phyloP scores from a whole-genome alignment of 768 basidiomycete genomes.

The Pisolithus tinctorius region DNA sequence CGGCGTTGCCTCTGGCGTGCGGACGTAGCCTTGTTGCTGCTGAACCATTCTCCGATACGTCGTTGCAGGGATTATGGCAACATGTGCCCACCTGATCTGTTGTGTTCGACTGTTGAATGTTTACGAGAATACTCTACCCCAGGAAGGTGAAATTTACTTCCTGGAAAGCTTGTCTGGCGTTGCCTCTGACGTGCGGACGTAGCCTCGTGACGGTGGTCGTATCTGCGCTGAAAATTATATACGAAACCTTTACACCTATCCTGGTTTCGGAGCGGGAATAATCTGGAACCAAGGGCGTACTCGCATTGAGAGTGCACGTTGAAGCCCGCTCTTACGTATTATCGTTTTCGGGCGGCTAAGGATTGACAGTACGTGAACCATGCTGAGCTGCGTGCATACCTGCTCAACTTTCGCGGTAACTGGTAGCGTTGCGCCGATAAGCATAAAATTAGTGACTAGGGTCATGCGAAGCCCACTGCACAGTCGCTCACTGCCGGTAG shows the following conservation, averaged over 20 bases:
- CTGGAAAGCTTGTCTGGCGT: no score
- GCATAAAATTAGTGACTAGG: slow-evolving; percentile 15
- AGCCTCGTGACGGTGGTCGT: slow-evolving; percentile 4
- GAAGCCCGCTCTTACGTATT: slow-evolving; percentile 36
- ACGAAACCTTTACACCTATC: slow-evolving; percentile 10
- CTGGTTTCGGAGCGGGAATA: slow-evolving; percentile 8
- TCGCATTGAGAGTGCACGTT: slow-evolving; percentile 17
- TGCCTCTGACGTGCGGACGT: no score
- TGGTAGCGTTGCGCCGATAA: slow-evolving; percentile 10
- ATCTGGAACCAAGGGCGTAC: neutral
- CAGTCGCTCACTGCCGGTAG: neutral
- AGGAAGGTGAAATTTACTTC: no score
- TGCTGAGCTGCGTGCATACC: neutral
- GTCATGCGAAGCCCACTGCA: slow-evolving; percentile 3
- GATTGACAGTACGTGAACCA: slow-evolving; percentile 8
- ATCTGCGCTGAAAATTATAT: slow-evolving; percentile 11
- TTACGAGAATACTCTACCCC: no score
- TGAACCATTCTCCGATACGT: no score
- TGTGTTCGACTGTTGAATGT: no score
- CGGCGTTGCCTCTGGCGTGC: neutral
- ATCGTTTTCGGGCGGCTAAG: slow-evolving; percentile 38
- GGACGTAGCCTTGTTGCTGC: slow-evolving; percentile 6
- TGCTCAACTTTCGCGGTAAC: slow-evolving; percentile 5
- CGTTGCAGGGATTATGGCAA: no score
- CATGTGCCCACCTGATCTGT: no score